Conservation (phyloP, 1,284 basidiomycete species). For the Cryptococcus hybrid region DNA sequence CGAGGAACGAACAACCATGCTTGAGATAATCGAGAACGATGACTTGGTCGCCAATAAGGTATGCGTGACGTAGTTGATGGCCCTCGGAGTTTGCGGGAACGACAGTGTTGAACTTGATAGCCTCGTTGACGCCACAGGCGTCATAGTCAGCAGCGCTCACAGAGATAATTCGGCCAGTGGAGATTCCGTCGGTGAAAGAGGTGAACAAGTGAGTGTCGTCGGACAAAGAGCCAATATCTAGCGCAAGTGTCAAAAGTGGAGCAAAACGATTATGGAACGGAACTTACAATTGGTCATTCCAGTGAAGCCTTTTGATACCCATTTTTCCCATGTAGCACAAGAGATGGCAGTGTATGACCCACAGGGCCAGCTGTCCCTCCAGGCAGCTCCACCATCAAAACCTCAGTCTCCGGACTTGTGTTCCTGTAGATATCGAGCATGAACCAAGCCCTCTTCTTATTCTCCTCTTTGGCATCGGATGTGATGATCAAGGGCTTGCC, state of each 20-base stretch:
- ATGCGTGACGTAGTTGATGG: constrained; percentile 8
- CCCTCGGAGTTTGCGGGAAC: constrained; percentile 11
- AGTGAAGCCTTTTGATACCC: constrained; percentile 14
- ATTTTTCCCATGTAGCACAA: constrained; percentile 9
- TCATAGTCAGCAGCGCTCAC: constrained; percentile 9
- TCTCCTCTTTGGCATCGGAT: neutral
- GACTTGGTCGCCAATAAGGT: constrained; percentile 11
- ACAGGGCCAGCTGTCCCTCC: constrained; percentile 1
- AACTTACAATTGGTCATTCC: constrained; percentile 16
- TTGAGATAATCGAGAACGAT: constrained; percentile 17
- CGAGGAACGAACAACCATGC: constrained; percentile 17
- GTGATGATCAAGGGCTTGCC: constrained; percentile 3
- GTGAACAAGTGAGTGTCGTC: constrained; percentile 14
- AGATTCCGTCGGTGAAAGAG: constrained; percentile 12
- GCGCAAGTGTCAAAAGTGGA: neutral
- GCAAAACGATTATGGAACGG: neutral
- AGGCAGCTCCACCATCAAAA: constrained; percentile 14
- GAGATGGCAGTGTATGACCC: neutral
- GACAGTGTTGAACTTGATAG: constrained; percentile 8
- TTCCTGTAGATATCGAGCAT: constrained; percentile 16
- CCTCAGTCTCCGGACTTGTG: constrained; percentile 19
- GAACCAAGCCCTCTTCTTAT: constrained; percentile 7
- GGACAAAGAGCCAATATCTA: constrained; percentile 17
- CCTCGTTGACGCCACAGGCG: neutral
- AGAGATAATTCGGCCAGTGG: constrained; percentile 13